Evolutionary conservation across 306 rosid species (phyloP).

Genomic region (Geum urbanum): DNA sequence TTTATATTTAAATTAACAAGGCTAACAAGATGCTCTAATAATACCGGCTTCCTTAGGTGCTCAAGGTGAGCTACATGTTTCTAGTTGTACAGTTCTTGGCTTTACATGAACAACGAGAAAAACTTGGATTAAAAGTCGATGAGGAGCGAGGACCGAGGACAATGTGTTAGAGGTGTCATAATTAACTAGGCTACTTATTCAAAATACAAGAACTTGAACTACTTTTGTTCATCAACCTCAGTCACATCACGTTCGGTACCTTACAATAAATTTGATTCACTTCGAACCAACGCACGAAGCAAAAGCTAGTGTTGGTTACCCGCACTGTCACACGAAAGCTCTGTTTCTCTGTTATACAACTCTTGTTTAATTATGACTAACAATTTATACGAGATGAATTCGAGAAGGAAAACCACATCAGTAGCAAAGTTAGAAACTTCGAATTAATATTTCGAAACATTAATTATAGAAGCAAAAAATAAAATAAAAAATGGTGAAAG

Average conservation of each 20-base stretch:
- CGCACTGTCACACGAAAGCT: neutral
- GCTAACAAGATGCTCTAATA: no score
- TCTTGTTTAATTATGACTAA: neutral
- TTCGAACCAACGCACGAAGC: conserved; percentile 2
- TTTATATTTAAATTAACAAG: no score
- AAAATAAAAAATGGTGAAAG: neutral
- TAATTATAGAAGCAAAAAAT: neutral
- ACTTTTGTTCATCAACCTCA: conserved; percentile 2
- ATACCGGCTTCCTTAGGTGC: no score
- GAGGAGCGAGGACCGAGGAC: neutral
- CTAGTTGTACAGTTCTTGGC: neutral
- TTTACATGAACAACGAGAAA: neutral
- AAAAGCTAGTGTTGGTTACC: neutral
- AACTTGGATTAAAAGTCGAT: conserved; percentile 5
- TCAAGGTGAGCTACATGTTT: neutral
- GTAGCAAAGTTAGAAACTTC: no score
- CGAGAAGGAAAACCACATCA: no score
- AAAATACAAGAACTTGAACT: neutral
- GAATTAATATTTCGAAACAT: no score
- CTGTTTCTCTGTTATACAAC: neutral
- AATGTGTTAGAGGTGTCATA: conserved; percentile 10
- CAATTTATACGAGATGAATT: no score
- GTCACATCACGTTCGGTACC: conserved; percentile 17
- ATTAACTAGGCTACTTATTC: conserved; percentile 7
- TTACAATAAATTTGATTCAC: neutral